Conservation (phyloP, 495 filamentous ascomycete species). For the Pyronema domesticum region DNA sequence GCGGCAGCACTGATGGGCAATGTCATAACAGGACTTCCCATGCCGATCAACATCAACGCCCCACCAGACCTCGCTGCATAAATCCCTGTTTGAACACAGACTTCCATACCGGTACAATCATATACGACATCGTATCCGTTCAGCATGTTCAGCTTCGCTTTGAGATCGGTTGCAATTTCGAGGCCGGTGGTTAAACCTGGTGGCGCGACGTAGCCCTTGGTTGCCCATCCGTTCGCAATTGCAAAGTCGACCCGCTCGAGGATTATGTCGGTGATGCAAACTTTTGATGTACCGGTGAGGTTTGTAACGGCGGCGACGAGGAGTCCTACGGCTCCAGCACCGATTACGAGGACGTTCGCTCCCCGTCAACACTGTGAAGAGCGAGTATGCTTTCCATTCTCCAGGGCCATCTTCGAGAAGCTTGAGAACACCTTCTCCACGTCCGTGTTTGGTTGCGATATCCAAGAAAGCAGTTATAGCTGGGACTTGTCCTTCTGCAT, state of each 20-base stretch:
- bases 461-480: conserved; percentile 38
- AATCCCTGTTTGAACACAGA: conserved; percentile 70
- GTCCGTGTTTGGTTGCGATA: conserved; percentile 35
- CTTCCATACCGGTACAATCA: conserved; percentile 80
- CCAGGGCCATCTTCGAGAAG: conserved; percentile 26
- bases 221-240: conserved; percentile 48
- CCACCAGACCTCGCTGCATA: conserved; percentile 67
- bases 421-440: conserved; percentile 39
- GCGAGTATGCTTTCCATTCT: conserved; percentile 46
- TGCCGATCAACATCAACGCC: conserved; percentile 72
- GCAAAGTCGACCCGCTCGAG: conserved; percentile 58
- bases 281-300: conserved; percentile 45
- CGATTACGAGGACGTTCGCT: conserved; percentile 60
- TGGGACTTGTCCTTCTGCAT: conserved; percentile 30
- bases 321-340: conserved; percentile 71
- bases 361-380: conserved; percentile 42
- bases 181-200: conserved; percentile 30
- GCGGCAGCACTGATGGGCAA: conserved; percentile 72
- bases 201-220: conserved; percentile 43
- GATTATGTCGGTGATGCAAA: conserved; percentile 77
- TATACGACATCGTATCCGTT: conserved; percentile 65
- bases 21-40: conserved; percentile 83
- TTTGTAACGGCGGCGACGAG: conserved; percentile 54
- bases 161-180: conserved; percentile 42
- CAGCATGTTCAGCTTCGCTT: conserved; percentile 32